Percentiles rank a stretch among this genome's conserved stretches.
Conservation (phyloP, 1,284 basidiomycete species). For the Hymenochaete sp. region DNA sequence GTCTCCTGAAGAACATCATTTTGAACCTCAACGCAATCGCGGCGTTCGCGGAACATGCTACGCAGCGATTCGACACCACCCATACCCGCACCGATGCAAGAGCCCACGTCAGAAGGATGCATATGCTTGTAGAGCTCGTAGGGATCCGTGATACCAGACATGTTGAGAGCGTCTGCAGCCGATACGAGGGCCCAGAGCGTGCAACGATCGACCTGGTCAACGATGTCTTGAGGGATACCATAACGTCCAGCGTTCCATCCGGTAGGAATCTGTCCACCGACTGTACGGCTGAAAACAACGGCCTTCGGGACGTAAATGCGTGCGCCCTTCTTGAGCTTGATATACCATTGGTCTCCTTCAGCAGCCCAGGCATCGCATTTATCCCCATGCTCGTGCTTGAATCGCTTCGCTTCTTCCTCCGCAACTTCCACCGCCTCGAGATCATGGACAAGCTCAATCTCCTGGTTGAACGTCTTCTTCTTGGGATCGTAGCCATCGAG, state of each 20-base stretch:
- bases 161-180: constrained; percentile 91
- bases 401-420: constrained; percentile 85
- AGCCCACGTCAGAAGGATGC: constrained; percentile 93
- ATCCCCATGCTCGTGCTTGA: constrained; percentile 95
- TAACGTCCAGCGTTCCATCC: constrained; percentile 96
- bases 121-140: constrained; percentile 96
- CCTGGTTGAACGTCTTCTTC: constrained; percentile 95
- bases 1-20: constrained; percentile 98
- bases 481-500: constrained; percentile 97
- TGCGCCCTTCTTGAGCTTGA: constrained; percentile 98
- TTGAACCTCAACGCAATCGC: constrained; percentile 95
- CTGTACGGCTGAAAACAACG: constrained; percentile 88
- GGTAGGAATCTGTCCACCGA: constrained; percentile 94
- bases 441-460: constrained; percentile 94
- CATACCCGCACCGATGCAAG: constrained; percentile 93
- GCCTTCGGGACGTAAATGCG: constrained; percentile 92
- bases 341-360: constrained; percentile 88
- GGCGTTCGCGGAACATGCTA: constrained; percentile 98
- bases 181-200: constrained; percentile 95
- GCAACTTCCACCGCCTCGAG: constrained; percentile 93
- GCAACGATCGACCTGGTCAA: constrained; percentile 90
- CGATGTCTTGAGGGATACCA: constrained; percentile 96
- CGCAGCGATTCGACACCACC: constrained; percentile 85
- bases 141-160: constrained; percentile 95
- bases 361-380: constrained; percentile 93